Conservation (phyloP, 371 early-diverging fungal species). For the Zychaea mexicana region DNA sequence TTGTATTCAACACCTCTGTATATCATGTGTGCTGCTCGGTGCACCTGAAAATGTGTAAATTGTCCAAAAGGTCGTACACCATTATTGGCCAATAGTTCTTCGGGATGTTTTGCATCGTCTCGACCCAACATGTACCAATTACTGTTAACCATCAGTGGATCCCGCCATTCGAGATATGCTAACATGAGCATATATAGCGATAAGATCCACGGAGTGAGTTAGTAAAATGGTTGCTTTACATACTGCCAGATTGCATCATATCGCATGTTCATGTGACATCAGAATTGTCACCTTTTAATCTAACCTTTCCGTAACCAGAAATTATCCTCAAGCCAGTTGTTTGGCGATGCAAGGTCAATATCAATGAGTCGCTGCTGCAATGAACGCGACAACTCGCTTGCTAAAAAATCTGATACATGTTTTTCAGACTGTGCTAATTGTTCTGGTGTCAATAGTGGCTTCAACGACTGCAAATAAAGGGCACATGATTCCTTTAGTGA, state of each 20-base stretch:
- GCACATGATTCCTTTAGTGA: constrained; percentile 70
- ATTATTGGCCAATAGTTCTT: constrained; percentile 44
- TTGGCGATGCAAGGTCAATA: constrained; percentile 59
- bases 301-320: constrained; percentile 79
- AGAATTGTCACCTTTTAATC: background rate
- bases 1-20: constrained; percentile 72
- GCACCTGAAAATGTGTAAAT: constrained; percentile 79
- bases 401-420: constrained; percentile 35
- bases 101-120: constrained; percentile 73
- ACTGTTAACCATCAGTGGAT: constrained; percentile 83
- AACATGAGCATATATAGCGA: constrained; percentile 1
- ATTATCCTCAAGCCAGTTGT: constrained; percentile 89
- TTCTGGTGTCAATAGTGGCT: constrained; percentile 58
- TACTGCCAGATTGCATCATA: no score
- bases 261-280: background rate
- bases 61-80: constrained; percentile 35
- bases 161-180: constrained; percentile 92
- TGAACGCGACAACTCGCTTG: constrained; percentile 27
- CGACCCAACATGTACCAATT: constrained; percentile 84
- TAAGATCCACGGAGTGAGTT: no score
- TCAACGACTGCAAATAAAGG: constrained; percentile 69
- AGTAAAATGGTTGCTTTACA: no score
- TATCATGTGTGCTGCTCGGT: constrained; percentile 85
- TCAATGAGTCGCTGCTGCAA: constrained; percentile 64
- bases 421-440: constrained; percentile 32